Conservation (phyloP, 164 flowering plant genomes). For the Tetrastigma voinierianum region DNA sequence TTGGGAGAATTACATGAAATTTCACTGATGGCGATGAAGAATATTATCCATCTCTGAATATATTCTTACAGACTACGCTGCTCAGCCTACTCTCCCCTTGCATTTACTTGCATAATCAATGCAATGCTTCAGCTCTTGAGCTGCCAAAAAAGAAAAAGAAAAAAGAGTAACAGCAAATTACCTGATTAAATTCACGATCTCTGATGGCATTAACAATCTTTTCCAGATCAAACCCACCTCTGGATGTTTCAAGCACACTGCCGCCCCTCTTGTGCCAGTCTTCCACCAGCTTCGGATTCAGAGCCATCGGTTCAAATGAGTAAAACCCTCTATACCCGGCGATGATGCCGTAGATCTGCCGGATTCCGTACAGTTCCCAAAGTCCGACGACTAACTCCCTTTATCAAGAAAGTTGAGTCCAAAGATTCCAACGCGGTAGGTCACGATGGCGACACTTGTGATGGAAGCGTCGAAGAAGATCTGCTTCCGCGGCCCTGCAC, state of each 20-base stretch:
- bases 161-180: conserved; percentile 9
- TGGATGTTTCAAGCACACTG: conserved; percentile 60
- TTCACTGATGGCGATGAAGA: too few relatives aligned
- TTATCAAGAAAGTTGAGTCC: conserved; percentile 84
- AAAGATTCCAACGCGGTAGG: conserved; percentile 84
- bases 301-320: conserved; percentile 35
- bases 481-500: conserved; percentile 73
- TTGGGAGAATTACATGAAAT: too few relatives aligned
- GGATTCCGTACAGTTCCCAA: conserved; percentile 71
- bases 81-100: too few relatives aligned
- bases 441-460: conserved; percentile 65
- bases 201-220: conserved; percentile 70
- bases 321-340: conserved; percentile 87
- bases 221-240: conserved; percentile 77
- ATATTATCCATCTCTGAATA: too few relatives aligned
- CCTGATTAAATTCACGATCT: conserved; percentile 65
- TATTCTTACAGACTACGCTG: too few relatives aligned
- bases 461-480: conserved; percentile 43
- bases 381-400: conserved; percentile 79
- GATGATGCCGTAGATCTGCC: conserved; percentile 55
- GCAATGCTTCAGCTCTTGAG: neutral
- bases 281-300: conserved; percentile 59
- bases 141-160: neutral
- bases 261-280: conserved; percentile 79
- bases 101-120: too few relatives aligned